Conservation (phyloP, 495 filamentous ascomycete species). For the Neurospora sp. region DNA sequence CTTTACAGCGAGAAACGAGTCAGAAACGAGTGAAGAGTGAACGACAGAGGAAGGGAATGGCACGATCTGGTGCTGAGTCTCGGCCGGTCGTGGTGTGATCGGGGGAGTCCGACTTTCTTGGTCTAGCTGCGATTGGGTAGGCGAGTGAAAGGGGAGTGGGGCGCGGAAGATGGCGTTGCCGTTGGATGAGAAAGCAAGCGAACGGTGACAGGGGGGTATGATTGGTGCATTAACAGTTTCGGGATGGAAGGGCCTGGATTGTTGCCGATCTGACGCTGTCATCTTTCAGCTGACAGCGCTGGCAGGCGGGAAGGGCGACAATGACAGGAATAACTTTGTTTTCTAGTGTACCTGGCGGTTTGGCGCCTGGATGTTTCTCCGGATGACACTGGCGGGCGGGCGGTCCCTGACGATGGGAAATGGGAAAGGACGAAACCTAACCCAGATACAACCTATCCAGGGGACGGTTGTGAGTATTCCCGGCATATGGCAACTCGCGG, state of each 20-base stretch:
- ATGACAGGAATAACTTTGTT: neutral
- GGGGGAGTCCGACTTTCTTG: conserved; percentile 5
- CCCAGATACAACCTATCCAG: neutral
- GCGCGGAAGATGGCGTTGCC: neutral
- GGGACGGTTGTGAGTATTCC: neutral
- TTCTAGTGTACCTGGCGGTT: neutral
- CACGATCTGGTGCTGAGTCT: conserved; percentile 6
- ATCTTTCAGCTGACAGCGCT: neutral
- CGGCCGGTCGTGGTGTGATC: conserved; percentile 7
- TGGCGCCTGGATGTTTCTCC: neutral
- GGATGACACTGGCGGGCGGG: neutral
- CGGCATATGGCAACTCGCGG: neutral
- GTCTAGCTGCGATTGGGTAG: neutral
- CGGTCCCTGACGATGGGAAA: neutral
- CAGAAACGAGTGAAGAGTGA: neutral
- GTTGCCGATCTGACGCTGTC: neutral
- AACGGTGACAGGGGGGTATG: neutral
- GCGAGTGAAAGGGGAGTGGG: neutral
- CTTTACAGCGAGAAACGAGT: neutral
- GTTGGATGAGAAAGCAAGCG: too few relatives aligned
- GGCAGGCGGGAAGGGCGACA: neutral
- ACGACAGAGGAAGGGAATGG: neutral
- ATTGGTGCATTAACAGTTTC: neutral
- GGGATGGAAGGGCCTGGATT: neutral
- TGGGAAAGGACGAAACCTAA: neutral